Conservation (phyloP, 257 asterid species). For the Anisodus acutangulus region DNA sequence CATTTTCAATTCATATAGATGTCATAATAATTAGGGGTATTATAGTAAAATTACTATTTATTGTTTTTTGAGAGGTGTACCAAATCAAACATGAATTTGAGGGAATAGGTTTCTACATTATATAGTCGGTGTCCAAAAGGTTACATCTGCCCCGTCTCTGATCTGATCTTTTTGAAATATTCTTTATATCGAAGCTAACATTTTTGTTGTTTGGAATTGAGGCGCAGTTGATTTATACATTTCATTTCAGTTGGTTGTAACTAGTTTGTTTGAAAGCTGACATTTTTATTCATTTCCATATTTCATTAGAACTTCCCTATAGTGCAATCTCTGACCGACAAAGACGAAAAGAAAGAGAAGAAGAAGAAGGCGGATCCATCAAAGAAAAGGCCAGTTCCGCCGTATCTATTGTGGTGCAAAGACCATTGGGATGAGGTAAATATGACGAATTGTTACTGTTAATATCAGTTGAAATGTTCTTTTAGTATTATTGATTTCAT, state of each 20-base stretch:
- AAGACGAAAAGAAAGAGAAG: conserved; percentile 71
- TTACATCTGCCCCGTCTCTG: no score
- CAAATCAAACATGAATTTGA: no score
- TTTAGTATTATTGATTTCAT: background rate
- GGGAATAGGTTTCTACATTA: no score
- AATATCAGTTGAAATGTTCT: no score
- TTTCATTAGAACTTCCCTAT: conserved; percentile 56
- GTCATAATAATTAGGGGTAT: no score
- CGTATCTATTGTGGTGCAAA: conserved; percentile 84
- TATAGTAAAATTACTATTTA: no score
- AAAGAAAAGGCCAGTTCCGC: conserved; percentile 74
- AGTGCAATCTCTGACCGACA: conserved; percentile 46
- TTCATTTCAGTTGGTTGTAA: background rate
- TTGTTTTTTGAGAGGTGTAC: no score
- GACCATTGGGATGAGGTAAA: conserved; percentile 91
- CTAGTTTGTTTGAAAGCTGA: background rate
- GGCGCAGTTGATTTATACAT: background rate
- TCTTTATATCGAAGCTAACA: background rate
- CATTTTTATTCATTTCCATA: background rate
- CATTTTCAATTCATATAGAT: no score
- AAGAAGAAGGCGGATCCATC: conserved; percentile 57
- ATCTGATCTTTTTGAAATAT: background rate
- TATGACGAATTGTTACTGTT: no score
- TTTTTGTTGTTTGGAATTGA: background rate
- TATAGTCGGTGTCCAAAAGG: no score